Evolutionary conservation across 768 basidiomycete species (phyloP), one percentile per base, ranked within the genome.

Genomic region (Termitomyces sp.): DNA sequence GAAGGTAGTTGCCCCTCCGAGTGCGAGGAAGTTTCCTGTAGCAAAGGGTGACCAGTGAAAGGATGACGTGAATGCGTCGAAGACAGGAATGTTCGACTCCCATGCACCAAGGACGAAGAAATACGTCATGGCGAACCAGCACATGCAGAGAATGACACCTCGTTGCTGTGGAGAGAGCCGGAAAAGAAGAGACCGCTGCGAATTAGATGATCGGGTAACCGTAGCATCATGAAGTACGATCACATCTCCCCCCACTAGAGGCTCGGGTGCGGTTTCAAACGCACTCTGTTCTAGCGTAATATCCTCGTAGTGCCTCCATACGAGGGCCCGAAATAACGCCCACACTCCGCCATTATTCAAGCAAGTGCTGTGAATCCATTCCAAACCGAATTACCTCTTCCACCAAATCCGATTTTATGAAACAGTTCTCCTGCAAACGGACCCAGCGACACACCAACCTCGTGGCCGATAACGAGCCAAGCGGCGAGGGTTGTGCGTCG

Each of bases 91-190:
- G 67, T 85, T 86, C 48, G 81, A 73, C 67, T 88, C 85, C 84
- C 84, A 87, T 12, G 80, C 78, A 8, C 83, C 84, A 55, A 88
- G 80, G 64, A 86, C 75, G 70, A 87, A 85, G 73, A 86, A 87
- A 68, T 78, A 84, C 19, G 81, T 75, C 81, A 85, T 85, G 46
- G 84, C 77, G 63, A 81, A 83, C 80, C 84, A 87, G 66, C 84
- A 87, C 82, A 87, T 85, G 64, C 79, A 84, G 41, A 75, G 60
- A 21, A 80, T 73, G 55, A 83, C 79, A 23, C 80, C 81, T 77
- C 79, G 81, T 57, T 81, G 78, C 8, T 66, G 57, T 21, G 53
- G 53, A 11, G 63, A 40, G 40, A 64, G 61, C 41, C 55, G 53
- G 51, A 55, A 62, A 14, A 59, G 42, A 23, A 54, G 50, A 31